Base-by-base conservation (phyloP, 1,284 basidiomycete genomes). In the Cryptococcus floricola region DNA sequence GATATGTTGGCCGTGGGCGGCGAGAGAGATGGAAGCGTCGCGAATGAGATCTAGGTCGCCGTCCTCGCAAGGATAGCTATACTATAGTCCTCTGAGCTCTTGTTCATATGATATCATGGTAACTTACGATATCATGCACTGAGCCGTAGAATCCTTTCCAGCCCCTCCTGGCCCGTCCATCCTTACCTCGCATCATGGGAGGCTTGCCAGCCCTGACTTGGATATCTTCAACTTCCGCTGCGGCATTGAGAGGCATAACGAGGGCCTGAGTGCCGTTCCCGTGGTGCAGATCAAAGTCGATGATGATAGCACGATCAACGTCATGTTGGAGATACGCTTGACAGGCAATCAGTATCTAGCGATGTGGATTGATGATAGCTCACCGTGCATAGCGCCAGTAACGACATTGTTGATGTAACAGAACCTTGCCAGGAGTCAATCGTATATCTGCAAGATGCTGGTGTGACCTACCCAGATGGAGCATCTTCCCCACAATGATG, bases 391-490 rank as follows among this genome's bases (percentile, higher is more conserved):
- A 25, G 92, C 90, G 0, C 84, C 93, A 3, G 98, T 84, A 1
- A 87, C 85, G 0, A 94, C 89, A 68, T 98, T 98, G 70, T 98
- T 97, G 41, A 96, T 83, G 69, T 95, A 91, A 76, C 91, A 98
- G 74, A 93, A 94, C 0, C 74, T 74, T n/a, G 49, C 16, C 16
- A 54, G 19, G n/a, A 44, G 31, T 25, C 46, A 34, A 39, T 10
- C 18, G 6, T 19, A 31, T 39, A 47, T 28, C 1, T 34, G 14
- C 48, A 8, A 13, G 42, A n/a, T 39, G 45, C 8, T 25, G 41
- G 23, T 16, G 48, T 12, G n/a, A 18, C 70, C 64, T 73, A 82
- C 62, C 94, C 95, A 8, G 86, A 87, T 0, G 94, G 94, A 0
- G 83, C 84, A 60, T 91, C 84, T 74, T 91, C 89, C 2, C 89